Percentiles rank a stretch among this genome's conserved stretches.
These are phyloP conservation scores for Mycena rebaudengoi DNA, from an alignment of 768 basidiomycete genomes.

Conservation along the genomic window DNA sequence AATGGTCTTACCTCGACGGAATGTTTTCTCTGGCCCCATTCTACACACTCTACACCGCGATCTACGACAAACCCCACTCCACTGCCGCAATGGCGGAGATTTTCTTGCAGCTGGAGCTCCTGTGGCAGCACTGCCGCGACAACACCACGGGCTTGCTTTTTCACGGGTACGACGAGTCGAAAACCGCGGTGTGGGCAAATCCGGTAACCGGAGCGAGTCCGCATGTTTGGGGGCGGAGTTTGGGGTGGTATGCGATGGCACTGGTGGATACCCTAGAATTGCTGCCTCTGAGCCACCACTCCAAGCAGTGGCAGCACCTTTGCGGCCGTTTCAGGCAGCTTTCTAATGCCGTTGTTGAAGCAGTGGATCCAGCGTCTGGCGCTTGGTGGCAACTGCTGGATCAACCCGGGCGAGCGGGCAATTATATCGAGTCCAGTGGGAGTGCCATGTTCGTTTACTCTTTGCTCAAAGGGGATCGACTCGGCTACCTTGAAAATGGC, in stretches of 20 bases:
- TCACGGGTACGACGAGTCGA: constrained; percentile 36
- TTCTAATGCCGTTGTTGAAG: constrained; percentile 14
- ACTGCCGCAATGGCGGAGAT: constrained; percentile 32
- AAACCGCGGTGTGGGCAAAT: constrained; percentile 33
- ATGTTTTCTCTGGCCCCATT: constrained; percentile 36
- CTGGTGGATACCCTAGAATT: constrained; percentile 32
- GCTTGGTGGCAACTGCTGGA: constrained; percentile 38
- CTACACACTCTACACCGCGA: constrained; percentile 32
- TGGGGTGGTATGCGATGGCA: constrained; percentile 30
- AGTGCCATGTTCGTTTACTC: constrained; percentile 36
- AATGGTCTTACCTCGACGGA: constrained; percentile 33
- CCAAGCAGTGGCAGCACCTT: constrained; percentile 15
- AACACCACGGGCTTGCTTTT: constrained; percentile 24
- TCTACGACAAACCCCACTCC: constrained; percentile 22
- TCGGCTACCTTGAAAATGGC: constrained; percentile 30
- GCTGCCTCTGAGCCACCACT: constrained; percentile 17
- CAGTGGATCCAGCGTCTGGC: constrained; percentile 26
- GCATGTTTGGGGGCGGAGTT: constrained; percentile 26
- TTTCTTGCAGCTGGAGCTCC: constrained; percentile 29
- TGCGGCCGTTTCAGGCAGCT: constrained; percentile 8
- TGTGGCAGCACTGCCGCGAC: constrained; percentile 28
- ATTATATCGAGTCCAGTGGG: constrained; percentile 38
- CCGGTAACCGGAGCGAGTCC: constrained; percentile 30
- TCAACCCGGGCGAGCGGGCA: constrained; percentile 34
- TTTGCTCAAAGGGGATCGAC: constrained; percentile 31